phyloP scores from a whole-genome alignment of 1,284 basidiomycete genomes.

The Microbotryomycetes sp. region DNA sequence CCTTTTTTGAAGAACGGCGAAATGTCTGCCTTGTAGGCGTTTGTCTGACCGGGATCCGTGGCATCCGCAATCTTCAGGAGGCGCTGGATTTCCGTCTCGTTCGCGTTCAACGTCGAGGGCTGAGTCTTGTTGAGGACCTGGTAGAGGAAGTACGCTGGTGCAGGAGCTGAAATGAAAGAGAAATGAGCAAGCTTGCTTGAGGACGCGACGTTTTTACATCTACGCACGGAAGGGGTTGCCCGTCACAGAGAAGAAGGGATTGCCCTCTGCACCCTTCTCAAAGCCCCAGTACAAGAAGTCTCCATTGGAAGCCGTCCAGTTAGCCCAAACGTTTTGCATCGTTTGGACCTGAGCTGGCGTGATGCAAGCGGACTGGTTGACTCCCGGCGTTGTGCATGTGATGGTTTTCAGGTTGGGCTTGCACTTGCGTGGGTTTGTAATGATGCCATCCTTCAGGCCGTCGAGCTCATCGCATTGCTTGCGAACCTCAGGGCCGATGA shows the following conservation, averaged over 20 bases:
- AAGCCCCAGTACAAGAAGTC: constrained; percentile 26
- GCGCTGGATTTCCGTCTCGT: constrained; percentile 15
- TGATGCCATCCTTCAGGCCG: constrained; percentile 35
- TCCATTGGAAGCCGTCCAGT: constrained; percentile 7
- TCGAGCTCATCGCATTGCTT: constrained; percentile 37
- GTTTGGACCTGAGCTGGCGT: constrained; percentile 21
- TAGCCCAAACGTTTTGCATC: constrained; percentile 25
- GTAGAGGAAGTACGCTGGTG: constrained; percentile 18
- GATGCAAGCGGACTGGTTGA: constrained; percentile 24
- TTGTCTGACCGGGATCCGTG: constrained; percentile 28
- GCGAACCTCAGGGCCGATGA: constrained; percentile 29
- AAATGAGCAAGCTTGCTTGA: no score
- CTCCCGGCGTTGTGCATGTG: constrained; percentile 7
- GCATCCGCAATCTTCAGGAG: constrained; percentile 18
- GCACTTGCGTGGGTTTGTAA: constrained; percentile 29
- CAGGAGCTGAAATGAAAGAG: no score
- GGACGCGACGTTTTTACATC: no score
- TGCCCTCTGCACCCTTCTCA: constrained; percentile 18
- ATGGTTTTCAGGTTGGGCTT: constrained; percentile 25
- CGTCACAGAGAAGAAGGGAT: constrained; percentile 12
- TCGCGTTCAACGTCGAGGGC: not conserved
- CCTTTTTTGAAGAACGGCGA: constrained; percentile 28
- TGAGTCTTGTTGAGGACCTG: constrained; percentile 24
- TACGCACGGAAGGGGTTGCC: constrained; percentile 12
- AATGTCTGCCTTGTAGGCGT: constrained; percentile 30